Evolutionary conservation across 2,329 filamentous ascomycete species (phyloP), one percentile per base, ranked within the genome.

Genomic region (Botrytis paeoniae): DNA sequence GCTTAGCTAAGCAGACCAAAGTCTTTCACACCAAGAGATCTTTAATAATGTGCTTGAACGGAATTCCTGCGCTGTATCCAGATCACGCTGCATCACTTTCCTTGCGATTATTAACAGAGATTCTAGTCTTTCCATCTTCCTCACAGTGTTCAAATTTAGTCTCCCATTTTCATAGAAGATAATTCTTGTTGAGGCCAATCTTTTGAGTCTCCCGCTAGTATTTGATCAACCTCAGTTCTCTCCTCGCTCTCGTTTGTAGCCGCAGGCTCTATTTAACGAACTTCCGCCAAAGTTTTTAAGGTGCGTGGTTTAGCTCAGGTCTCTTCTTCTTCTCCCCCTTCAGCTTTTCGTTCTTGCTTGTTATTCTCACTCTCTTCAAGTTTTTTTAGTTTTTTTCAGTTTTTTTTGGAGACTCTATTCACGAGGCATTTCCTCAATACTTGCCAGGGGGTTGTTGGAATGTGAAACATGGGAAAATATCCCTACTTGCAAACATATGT

Each of bases 1-100:
- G 45, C 45, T 66, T 66, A 66, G 45, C 45, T 66, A 66, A 66
- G 64, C 64, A 66, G 25, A 1, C 45, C 45, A 39, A 66, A 66
- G 64, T 39, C 63, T 66, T 51, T 37, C 22, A 54, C 4, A 16
- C 22, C n/a, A n/a, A 32, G 61, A 64, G n/a, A 32, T 64, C 39
- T 29, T 43, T 18, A 29, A 1, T n/a, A 10, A 20, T 41, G 18
- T 64, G 39, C 39, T 43, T 43, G 39, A 32, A 43, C n/a, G 41
- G 16, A 64, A 64, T 22, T 29, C 32, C n/a, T 51, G 14, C 25
- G 35, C 45, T 4, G 25, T 29, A 54, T 64, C n/a, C 2, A 64
- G 20, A 45, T 45, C 61, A 64, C 39, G 9, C 16, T 29, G 45
- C 64, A 54, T 8, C 7, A 57, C 35, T 66, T 66, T 66, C 35